Evolutionary conservation across 2,329 filamentous ascomycete species (phyloP).

Genomic region (Chaetomium strumarium): DNA sequence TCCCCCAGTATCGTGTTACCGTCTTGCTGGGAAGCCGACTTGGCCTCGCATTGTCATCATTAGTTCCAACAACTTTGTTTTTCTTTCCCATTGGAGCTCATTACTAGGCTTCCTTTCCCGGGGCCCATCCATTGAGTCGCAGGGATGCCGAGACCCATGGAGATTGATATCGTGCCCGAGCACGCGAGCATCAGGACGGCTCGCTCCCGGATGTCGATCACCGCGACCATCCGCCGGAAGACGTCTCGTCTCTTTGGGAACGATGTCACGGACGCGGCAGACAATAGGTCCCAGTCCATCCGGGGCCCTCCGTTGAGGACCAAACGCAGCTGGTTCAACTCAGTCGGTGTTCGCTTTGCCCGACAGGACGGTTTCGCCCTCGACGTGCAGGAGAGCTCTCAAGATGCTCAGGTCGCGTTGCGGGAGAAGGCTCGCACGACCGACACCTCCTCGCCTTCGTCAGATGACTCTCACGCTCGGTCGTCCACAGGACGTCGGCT

Average conservation of each 20-base stretch:
- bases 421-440: not conserved
- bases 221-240: slow-evolving; percentile 3
- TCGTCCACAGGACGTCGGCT: not conserved
- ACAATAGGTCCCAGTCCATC: not conserved
- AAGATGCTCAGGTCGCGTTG: not conserved
- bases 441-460: not conserved
- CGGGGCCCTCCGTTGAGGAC: not conserved
- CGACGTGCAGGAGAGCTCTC: not conserved
- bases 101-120: not conserved
- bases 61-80: not conserved
- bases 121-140: not conserved
- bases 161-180: not conserved
- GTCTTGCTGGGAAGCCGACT: not conserved
- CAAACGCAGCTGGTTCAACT: slow-evolving; percentile 7
- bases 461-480: not conserved
- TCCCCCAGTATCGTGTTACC: not conserved
- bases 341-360: slow-evolving; percentile 3
- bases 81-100: not conserved
- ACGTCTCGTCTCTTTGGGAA: slow-evolving; percentile 7
- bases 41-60: not conserved
- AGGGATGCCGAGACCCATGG: not conserved
- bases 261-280: not conserved
- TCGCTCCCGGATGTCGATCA: not conserved
- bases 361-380: not conserved
- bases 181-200: slow-evolving; percentile 2